Evolutionary conservation across 176 grass and related monocot genomes (phyloP).

Genomic region (Rhynchospora tenuis): DNA sequence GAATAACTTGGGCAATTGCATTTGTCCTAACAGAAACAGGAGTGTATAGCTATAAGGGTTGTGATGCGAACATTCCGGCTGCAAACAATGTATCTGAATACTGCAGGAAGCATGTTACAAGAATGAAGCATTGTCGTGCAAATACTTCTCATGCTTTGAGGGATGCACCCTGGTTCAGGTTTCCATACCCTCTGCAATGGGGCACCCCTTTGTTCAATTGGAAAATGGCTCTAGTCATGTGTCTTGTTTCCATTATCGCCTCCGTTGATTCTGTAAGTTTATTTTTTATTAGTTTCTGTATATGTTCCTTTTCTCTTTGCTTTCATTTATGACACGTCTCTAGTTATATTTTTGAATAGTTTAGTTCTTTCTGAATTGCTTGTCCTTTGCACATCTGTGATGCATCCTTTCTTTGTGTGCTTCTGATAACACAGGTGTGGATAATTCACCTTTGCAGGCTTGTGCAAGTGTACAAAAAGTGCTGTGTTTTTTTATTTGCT

Average conservation of each 20-base stretch:
- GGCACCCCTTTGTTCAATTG: slow-evolving; percentile 87
- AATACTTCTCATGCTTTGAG: slow-evolving; percentile 75
- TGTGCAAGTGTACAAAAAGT: not conserved
- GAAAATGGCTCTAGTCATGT: slow-evolving; percentile 95
- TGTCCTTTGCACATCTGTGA: not conserved
- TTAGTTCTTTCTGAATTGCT: not conserved
- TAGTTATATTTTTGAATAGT: not conserved
- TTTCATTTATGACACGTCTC: not conserved
- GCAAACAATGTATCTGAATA: slow-evolving; percentile 81
- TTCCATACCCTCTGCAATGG: slow-evolving; percentile 95
- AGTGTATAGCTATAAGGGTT: slow-evolving; percentile 85
- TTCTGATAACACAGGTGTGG: not conserved
- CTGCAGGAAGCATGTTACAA: slow-evolving; percentile 77
- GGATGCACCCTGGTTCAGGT: slow-evolving; percentile 93
- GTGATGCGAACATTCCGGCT: slow-evolving; percentile 68
- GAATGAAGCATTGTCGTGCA: slow-evolving; percentile 82
- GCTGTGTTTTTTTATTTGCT: not conserved
- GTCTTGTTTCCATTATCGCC: slow-evolving; percentile 77
- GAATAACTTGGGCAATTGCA: slow-evolving; percentile 89
- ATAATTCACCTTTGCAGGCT: not conserved
- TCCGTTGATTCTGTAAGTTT: slow-evolving; percentile 86
- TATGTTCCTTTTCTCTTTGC: not conserved
- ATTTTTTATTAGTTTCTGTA: slow-evolving; percentile 7
- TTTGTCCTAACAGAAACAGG: slow-evolving; percentile 76
- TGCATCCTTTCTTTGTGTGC: not conserved